These are phyloP conservation scores for Agastache rugosa DNA, from an alignment of 257 asterid species.

Conservation along the genomic window DNA sequence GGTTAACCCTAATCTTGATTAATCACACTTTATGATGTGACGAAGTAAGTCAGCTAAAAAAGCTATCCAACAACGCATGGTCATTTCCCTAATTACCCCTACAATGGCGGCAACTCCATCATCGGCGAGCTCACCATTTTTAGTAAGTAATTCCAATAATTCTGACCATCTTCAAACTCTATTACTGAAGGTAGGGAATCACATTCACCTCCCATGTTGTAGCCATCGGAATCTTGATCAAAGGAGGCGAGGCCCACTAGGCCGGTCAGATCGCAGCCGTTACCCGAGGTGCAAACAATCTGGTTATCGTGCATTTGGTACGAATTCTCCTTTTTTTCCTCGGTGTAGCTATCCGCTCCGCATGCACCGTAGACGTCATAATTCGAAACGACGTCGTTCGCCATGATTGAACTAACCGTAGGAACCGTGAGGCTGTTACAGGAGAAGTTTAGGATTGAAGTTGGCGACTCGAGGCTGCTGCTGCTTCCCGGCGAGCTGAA, in stretches of 20 bases:
- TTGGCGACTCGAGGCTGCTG: conserved; percentile 46
- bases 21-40: too few species aligned
- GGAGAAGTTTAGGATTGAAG: conserved; percentile 50
- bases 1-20: neutral
- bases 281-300: neutral
- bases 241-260: conserved; percentile 33
- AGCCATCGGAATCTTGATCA: conserved; percentile 2
- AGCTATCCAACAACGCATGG: too few species aligned
- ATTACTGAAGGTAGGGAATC: neutral
- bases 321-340: conserved; percentile 32
- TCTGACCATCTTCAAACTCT: conserved; percentile 39
- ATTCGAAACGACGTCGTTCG: conserved; percentile 16
- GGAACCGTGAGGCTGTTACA: conserved; percentile 18
- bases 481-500: conserved; percentile 20
- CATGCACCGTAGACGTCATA: conserved; percentile 16
- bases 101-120: conserved; percentile 30
- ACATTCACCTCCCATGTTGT: neutral
- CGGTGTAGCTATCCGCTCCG: neutral
- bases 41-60: neutral
- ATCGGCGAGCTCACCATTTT: conserved; percentile 48
- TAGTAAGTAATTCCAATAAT: conserved; percentile 49
- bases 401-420: neutral
- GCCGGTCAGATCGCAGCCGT: conserved; percentile 29
- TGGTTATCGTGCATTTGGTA: neutral
- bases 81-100: conserved; percentile 11